phyloP scores from a whole-genome alignment of 2,329 filamentous ascomycete genomes.

The Beauveria scarabaeidicola region DNA sequence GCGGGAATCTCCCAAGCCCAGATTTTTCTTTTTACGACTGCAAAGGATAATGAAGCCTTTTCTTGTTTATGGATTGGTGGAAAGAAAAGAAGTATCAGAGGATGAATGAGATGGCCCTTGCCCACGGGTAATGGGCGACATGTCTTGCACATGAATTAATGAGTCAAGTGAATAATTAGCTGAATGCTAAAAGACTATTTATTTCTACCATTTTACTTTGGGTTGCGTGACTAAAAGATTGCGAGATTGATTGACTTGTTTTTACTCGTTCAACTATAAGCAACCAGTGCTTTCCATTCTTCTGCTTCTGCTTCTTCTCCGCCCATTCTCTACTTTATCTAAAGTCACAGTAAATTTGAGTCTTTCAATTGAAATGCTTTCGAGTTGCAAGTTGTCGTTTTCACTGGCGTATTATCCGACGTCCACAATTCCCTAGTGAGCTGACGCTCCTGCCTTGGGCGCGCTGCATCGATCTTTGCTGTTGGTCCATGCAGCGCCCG shows the following conservation, averaged over 20 bases:
- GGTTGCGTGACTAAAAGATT: too few species aligned
- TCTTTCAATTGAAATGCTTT: too few species aligned
- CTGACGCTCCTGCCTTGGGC: not conserved
- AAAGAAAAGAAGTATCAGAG: not conserved
- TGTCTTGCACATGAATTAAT: constrained; percentile 10
- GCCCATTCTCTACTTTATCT: too few species aligned
- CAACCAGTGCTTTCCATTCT: too few species aligned
- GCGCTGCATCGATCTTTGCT: not conserved
- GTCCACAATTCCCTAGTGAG: too few species aligned
- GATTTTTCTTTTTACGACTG: constrained; percentile 5
- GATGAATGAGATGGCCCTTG: constrained; percentile 1
- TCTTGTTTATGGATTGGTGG: not conserved
- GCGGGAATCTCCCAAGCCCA: not conserved
- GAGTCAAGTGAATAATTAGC: constrained; percentile 9
- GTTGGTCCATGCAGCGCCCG: not conserved
- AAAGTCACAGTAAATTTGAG: too few species aligned
- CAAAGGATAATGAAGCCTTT: constrained; percentile 6
- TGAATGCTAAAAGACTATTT: constrained; percentile 5
- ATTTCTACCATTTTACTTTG: not conserved
- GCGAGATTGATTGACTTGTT: too few species aligned
- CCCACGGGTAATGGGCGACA: not conserved
- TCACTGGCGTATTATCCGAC: too few species aligned
- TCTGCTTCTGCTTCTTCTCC: too few species aligned
- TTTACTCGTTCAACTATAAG: too few species aligned
- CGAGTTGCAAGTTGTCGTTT: too few species aligned